Conservation (phyloP, 768 basidiomycete genomes). For the Macrolepiota albuminosa region DNA sequence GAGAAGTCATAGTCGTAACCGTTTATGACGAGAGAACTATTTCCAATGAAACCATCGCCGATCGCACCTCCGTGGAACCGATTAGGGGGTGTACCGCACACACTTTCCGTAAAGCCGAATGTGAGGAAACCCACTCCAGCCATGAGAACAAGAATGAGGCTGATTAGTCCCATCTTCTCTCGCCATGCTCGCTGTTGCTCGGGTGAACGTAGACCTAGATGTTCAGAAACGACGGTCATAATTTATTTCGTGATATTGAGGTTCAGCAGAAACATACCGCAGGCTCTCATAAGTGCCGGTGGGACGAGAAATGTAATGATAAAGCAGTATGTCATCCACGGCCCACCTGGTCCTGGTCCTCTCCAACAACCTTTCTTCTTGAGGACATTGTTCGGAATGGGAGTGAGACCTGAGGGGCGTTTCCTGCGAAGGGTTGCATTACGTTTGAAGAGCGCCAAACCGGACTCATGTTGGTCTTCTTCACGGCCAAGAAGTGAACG, state of each 20-base stretch:
- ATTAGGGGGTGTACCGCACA: slow-evolving; percentile 85
- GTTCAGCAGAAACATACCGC: slow-evolving; percentile 53
- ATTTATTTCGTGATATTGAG: not conserved
- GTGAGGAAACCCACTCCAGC: slow-evolving; percentile 95
- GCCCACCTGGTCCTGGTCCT: slow-evolving; percentile 85
- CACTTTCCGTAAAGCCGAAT: slow-evolving; percentile 93
- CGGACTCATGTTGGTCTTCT: slow-evolving; percentile 87
- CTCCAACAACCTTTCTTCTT: slow-evolving; percentile 55
- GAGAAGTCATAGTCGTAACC: slow-evolving; percentile 93
- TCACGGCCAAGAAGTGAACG: slow-evolving; percentile 88
- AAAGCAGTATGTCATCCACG: slow-evolving; percentile 95
- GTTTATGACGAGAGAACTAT: slow-evolving; percentile 85
- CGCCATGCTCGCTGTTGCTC: slow-evolving; percentile 97
- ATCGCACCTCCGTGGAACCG: slow-evolving; percentile 79
- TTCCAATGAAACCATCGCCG: slow-evolving; percentile 64
- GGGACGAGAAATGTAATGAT: slow-evolving; percentile 84
- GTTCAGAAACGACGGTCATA: not conserved
- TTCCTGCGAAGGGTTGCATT: slow-evolving; percentile 76
- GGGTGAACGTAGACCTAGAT: slow-evolving; percentile 75
- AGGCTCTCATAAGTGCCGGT: slow-evolving; percentile 63
- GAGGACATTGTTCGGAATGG: slow-evolving; percentile 32
- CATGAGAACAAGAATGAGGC: slow-evolving; percentile 80
- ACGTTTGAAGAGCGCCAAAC: slow-evolving; percentile 87
- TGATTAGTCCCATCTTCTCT: slow-evolving; percentile 93
- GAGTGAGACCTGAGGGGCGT: slow-evolving; percentile 38